These are phyloP conservation scores for Schwanniomyces pseudopolymorphus DNA, from an alignment of 805 yeast species.

Conservation along the genomic window DNA sequence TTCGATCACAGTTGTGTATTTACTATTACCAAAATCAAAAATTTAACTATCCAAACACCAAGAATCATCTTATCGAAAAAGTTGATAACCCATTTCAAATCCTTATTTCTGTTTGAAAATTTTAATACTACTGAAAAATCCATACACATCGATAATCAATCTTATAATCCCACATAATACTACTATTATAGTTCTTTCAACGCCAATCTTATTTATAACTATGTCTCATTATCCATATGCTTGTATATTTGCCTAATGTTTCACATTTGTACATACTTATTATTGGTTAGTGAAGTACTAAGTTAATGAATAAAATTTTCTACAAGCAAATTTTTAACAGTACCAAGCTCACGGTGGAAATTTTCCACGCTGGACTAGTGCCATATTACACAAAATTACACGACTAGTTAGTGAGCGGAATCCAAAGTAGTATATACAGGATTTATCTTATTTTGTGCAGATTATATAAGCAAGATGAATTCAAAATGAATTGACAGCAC, in stretches of 20 bases:
- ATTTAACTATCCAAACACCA: too few species aligned
- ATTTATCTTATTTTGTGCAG: neutral
- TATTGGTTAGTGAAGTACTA: slow-evolving; percentile 11
- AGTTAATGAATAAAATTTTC: slow-evolving; percentile 6
- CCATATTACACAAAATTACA: slow-evolving; percentile 5
- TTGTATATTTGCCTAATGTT: neutral
- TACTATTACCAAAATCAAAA: too few species aligned
- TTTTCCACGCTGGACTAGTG: slow-evolving; percentile 2
- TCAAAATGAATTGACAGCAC: neutral
- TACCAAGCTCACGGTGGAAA: slow-evolving; percentile 1
- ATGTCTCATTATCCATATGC: neutral
- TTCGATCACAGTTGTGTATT: neutral
- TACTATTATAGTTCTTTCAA: neutral
- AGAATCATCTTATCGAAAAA: too few species aligned
- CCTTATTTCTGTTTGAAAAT: too few species aligned
- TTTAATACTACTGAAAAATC: neutral
- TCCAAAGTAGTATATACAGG: neutral
- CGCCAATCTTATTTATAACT: neutral
- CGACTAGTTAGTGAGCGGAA: neutral
- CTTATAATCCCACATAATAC: neutral
- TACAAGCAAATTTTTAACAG: slow-evolving; percentile 1
- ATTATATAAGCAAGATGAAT: neutral
- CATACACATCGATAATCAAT: neutral
- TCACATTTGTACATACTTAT: slow-evolving; percentile 13
- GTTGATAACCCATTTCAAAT: too few species aligned